Evolutionary conservation across 345 rosid species (phyloP).

Genomic region (Aurinia saxatilis): DNA sequence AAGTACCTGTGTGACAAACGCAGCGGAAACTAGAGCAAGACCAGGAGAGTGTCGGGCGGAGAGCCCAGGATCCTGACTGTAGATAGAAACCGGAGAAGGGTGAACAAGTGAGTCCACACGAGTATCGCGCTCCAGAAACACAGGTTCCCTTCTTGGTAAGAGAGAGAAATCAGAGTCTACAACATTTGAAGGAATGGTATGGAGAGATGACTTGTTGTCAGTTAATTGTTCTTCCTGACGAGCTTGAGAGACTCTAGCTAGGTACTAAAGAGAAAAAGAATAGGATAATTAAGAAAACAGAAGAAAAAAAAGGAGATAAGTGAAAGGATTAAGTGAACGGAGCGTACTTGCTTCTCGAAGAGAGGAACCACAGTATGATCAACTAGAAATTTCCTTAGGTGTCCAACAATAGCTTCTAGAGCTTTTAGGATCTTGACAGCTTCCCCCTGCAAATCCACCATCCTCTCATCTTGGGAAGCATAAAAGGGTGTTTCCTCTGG

Average conservation of each 20-base stretch:
- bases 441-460: slow-evolving; percentile 71
- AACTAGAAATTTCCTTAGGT: slow-evolving; percentile 69
- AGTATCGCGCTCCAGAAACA: slow-evolving; percentile 48
- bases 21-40: slow-evolving; percentile 41
- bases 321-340: background rate
- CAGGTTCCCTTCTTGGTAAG: slow-evolving; percentile 46
- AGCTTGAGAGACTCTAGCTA: slow-evolving; percentile 41
- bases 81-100: slow-evolving; percentile 48
- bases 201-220: slow-evolving; percentile 39
- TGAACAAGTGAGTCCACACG: slow-evolving; percentile 41
- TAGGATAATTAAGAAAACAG: background rate
- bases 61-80: slow-evolving; percentile 50
- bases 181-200: slow-evolving; percentile 27
- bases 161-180: slow-evolving; percentile 39
- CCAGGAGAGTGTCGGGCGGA: slow-evolving; percentile 43
- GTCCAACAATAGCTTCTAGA: slow-evolving; percentile 63
- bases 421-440: slow-evolving; percentile 58
- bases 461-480: slow-evolving; percentile 57
- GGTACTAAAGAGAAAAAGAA: slow-evolving; percentile 30
- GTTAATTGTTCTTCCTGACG: slow-evolving; percentile 44
- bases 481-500: slow-evolving; percentile 61
- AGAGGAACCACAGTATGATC: slow-evolving; percentile 75
- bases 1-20: slow-evolving; percentile 53
- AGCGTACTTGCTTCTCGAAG: slow-evolving; percentile 68
- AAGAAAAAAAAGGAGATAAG: background rate